Conservation (phyloP, 768 basidiomycete genomes). For the Clavulina sp. region DNA sequence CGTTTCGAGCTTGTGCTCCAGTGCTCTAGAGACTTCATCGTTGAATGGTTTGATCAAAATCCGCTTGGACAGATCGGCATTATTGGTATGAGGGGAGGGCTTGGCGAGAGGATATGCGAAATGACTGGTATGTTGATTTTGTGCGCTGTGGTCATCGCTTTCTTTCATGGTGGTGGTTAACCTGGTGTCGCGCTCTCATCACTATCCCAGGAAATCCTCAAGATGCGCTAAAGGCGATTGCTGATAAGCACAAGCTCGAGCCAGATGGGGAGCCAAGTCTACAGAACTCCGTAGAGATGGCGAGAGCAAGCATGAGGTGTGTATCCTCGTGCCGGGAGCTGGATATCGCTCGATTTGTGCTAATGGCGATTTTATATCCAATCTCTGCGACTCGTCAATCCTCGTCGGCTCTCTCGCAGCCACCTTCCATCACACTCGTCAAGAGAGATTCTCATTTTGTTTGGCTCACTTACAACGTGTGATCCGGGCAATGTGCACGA, state of each 20-base stretch:
- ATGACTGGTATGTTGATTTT: slow-evolving; percentile 56
- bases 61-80: slow-evolving; percentile 93
- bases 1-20: slow-evolving; percentile 82
- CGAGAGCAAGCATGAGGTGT: slow-evolving; percentile 80
- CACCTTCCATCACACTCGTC: slow-evolving; percentile 97
- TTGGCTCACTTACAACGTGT: slow-evolving; percentile 89
- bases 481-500: slow-evolving; percentile 96
- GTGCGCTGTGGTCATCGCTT: not conserved
- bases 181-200: not conserved
- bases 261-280: slow-evolving; percentile 86
- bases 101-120: slow-evolving; percentile 79
- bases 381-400: not conserved
- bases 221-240: slow-evolving; percentile 75
- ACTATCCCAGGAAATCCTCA: slow-evolving; percentile 67
- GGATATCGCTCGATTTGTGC: not conserved
- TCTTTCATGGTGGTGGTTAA: not conserved
- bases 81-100: slow-evolving; percentile 78
- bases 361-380: not conserved
- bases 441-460: slow-evolving; percentile 83
- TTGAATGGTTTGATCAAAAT: slow-evolving; percentile 99
- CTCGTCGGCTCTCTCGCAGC: slow-evolving; percentile 25
- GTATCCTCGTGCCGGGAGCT: slow-evolving; percentile 5
- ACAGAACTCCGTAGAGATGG: slow-evolving; percentile 97
- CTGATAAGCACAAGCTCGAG: slow-evolving; percentile 75
- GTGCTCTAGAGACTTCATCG: slow-evolving; percentile 79